Evolutionary conservation across 2,329 filamentous ascomycete species (phyloP).

Genomic region (Aspergillus melleus): DNA sequence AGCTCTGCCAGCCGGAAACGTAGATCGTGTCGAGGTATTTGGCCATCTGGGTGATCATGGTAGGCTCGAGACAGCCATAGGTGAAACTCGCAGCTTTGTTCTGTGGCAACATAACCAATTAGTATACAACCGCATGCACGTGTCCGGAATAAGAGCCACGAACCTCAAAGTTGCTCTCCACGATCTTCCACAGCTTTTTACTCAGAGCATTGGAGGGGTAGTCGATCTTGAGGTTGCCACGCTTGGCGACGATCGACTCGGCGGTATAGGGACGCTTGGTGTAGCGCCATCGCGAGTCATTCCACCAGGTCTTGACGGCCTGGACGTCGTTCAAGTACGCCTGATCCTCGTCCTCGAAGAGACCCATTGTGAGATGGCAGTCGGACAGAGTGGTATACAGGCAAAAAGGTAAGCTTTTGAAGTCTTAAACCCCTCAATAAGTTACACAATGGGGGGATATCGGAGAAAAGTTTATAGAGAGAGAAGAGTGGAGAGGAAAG

Average conservation of each 20-base stretch:
- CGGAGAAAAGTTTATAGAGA: slow-evolving; percentile 5
- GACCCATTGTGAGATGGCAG: slow-evolving; percentile 35
- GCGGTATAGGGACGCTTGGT: slow-evolving; percentile 93
- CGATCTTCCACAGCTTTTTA: slow-evolving; percentile 92
- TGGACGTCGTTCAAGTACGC: slow-evolving; percentile 80
- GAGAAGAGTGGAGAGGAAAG: slow-evolving; percentile 7
- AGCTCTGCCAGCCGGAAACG: slow-evolving; percentile 98
- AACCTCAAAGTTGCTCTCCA: slow-evolving; percentile 84
- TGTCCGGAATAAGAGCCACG: slow-evolving; percentile 22
- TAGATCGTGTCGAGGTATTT: slow-evolving; percentile 99
- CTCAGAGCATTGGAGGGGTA: slow-evolving; percentile 86
- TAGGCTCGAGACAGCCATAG: slow-evolving; percentile 95
- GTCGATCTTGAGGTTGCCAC: slow-evolving; percentile 84
- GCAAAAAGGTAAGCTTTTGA: background rate
- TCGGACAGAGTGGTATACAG: too few relatives aligned
- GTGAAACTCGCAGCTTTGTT: slow-evolving; percentile 86
- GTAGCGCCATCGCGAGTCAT: slow-evolving; percentile 83
- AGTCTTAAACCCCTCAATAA: background rate
- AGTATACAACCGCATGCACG: slow-evolving; percentile 13
- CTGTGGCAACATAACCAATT: slow-evolving; percentile 46
- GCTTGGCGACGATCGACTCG: slow-evolving; percentile 94
- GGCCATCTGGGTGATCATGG: slow-evolving; percentile 99
- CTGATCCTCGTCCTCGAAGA: slow-evolving; percentile 66
- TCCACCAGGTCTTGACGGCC: slow-evolving; percentile 93
- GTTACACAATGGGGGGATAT: slow-evolving; percentile 7